Conservation (phyloP, 495 filamentous ascomycete genomes). For the Lophiotrema nucula region DNA sequence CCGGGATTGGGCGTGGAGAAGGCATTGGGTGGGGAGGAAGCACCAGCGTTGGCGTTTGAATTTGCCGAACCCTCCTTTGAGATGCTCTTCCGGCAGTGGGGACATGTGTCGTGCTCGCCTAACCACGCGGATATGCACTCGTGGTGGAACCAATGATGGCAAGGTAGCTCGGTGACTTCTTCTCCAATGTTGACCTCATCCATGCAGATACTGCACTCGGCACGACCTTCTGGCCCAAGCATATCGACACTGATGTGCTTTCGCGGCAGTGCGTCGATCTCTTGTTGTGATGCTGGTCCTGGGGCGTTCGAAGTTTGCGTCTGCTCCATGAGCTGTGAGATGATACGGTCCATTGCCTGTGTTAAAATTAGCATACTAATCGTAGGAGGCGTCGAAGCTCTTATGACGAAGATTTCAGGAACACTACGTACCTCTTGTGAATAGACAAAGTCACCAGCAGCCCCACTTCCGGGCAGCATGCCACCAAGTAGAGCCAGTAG, state of each 20-base stretch:
- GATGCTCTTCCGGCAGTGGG: constrained; percentile 79
- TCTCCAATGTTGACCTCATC: constrained; percentile 73
- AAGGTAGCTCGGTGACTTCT: constrained; percentile 77
- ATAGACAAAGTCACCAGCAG: constrained; percentile 82
- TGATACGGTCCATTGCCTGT: constrained; percentile 85
- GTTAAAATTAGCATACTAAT: no score
- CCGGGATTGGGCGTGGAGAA: neutral
- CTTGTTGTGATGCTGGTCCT: constrained; percentile 72
- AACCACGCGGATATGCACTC: constrained; percentile 78
- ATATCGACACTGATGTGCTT: constrained; percentile 63
- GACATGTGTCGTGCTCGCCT: constrained; percentile 84
- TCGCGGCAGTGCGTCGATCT: constrained; percentile 71
- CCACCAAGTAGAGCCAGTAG: constrained; percentile 43
- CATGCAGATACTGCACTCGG: constrained; percentile 92
- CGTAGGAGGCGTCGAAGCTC: no score
- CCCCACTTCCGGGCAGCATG: constrained; percentile 55
- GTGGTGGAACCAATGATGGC: constrained; percentile 88
- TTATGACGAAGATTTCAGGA: no score
- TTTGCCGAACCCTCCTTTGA: constrained; percentile 1
- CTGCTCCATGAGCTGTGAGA: constrained; percentile 83
- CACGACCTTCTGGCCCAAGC: constrained; percentile 61
- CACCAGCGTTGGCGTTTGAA: neutral
- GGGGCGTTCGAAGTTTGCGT: constrained; percentile 72
- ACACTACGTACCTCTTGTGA: constrained; percentile 71
- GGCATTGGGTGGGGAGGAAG: neutral